Base-by-base conservation (phyloP, 768 basidiomycete species). In the Agrocybe praecox region DNA sequence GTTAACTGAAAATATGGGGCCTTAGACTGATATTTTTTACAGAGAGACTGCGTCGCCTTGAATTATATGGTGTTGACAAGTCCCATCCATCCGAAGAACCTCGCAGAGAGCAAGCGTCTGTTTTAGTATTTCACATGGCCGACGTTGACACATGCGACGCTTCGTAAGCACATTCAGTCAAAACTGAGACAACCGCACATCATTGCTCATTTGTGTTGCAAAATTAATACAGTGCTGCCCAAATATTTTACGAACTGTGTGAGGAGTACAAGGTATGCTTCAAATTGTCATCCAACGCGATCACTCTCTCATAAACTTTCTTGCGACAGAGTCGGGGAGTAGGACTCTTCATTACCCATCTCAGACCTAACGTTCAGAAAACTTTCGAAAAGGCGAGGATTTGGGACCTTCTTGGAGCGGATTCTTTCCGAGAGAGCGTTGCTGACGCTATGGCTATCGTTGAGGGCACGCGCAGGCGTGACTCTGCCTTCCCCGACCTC, bases 61-160 rank as follows among this genome's bases (percentile, higher is more conserved):
- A 99, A 64, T 70, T 96, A 45, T 99, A 98, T 64, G 96, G 96
- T 1, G 72, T 83, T 9, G 77, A 84, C 46, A 85, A 78, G 61
- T 85, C 80, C 19, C 97, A 98, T 74, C 97, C 97, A 0, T 94
- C 92, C 1, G 96, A 98, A 59, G 87, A 82, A 55, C 96, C 92
- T 0, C 79, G 85, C 14, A 79, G 94, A 59, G 83, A 86, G 52
- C 81, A 88, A 55, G 88, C 94, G 5, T 83, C 80, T 12, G 86
- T 86, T 2, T 72, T 98, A 21, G 92, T 97, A 19, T 95, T 99
- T 72, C 96, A 98, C 64, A 81, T 98, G 80, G 88, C 89, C 12
- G 96, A 98, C 72, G 90, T 97, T 3, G 92, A 95, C 55, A 83
- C 79, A 17, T 87, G 92, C 57, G 96, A 99, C 69, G 94, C 96